Evolutionary conservation across 2,329 filamentous ascomycete species (phyloP).

Genomic region (Fusarium ramigenum): DNA sequence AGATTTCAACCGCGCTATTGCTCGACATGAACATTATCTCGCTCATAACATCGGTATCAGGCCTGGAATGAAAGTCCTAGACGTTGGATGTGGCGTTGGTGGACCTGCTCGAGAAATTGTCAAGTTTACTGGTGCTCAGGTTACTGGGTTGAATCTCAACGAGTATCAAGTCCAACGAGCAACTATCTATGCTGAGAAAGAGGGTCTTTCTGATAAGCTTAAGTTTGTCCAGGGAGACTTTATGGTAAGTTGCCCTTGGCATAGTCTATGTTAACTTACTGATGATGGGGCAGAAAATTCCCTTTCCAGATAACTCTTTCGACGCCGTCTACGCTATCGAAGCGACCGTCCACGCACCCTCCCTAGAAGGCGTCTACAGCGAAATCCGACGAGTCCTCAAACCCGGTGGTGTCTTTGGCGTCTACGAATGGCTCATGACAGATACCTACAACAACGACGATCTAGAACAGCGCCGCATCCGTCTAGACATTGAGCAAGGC

Average conservation of each 20-base stretch:
- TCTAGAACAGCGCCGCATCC: constrained; percentile 85
- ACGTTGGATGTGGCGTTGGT: constrained; percentile 94
- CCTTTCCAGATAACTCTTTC: constrained; percentile 89
- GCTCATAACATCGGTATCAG: constrained; percentile 84
- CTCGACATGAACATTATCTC: constrained; percentile 94
- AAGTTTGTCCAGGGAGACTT: constrained; percentile 95
- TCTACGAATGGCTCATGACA: constrained; percentile 99
- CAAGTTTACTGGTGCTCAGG: constrained; percentile 87
- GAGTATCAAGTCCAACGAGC: constrained; percentile 96
- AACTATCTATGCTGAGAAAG: constrained; percentile 79
- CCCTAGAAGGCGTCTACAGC: constrained; percentile 88
- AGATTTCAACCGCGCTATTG: constrained; percentile 86
- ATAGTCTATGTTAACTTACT: too few relatives aligned
- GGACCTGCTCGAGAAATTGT: constrained; percentile 94
- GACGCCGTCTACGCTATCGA: constrained; percentile 98
- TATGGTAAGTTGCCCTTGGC: too few relatives aligned
- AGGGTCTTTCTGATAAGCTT: constrained; percentile 81
- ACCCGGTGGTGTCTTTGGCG: constrained; percentile 93
- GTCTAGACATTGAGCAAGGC: constrained; percentile 93
- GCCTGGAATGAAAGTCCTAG: constrained; percentile 85
- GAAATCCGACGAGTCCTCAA: constrained; percentile 97
- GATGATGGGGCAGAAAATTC: constrained; percentile 76
- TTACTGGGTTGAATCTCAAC: constrained; percentile 95
- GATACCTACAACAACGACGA: constrained; percentile 92
- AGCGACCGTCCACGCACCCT: constrained; percentile 93